Base-by-base conservation (phyloP, 176 grass and related monocot genomes). In the Rhynchospora pubera region DNA sequence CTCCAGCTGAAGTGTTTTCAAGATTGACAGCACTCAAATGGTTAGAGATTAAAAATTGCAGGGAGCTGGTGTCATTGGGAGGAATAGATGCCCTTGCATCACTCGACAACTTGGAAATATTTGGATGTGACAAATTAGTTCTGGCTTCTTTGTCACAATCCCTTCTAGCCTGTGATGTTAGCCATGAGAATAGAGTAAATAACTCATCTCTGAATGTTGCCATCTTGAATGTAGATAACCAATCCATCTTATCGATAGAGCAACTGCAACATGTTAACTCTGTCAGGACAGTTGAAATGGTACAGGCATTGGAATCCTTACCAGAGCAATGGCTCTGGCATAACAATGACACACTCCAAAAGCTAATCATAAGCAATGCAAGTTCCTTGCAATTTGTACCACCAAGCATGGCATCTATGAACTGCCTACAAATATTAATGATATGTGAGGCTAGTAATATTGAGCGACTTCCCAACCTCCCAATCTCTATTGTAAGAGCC, bases 21-120 rank as follows among this genome's bases (percentile, higher is more conserved):
- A 62, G 14, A 75, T 26, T 88, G 86, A 72, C 4, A 86, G 78
- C 77, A 66, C 80, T 91, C 44, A 13, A 84, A 65, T 7, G 50
- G 52, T 9, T 88, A 22, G 7, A 2, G 0, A 81, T 88, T 28
- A 78, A 81, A 53, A 50, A 47, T 55, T 91, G 89, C 61, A 77
- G 77, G 52, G 46, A 91, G 56, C 61, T 88, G 74, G 34, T 69
- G 2, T 91, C 86, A 77, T 16, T 88, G 34, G 64, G 48, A 59
- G 89, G 89, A 32, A 84, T 86, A 21, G 72, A 83, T 24, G 68
- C 43, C 22, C 78, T 87, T 12, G 0, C 56, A 23, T 70, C 68
- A 0, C 85, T 87, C 1, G 30, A 44, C 14, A 62, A 6, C 39
- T 46, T 91, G 83, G 1, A 16, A 82, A 91, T 91, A 12, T 9